A percentile compares a stretch with the other conserved stretches of the same genome.
phyloP scores from a whole-genome alignment of 805 yeast genomes.

The Dipodascus geniculatus region DNA sequence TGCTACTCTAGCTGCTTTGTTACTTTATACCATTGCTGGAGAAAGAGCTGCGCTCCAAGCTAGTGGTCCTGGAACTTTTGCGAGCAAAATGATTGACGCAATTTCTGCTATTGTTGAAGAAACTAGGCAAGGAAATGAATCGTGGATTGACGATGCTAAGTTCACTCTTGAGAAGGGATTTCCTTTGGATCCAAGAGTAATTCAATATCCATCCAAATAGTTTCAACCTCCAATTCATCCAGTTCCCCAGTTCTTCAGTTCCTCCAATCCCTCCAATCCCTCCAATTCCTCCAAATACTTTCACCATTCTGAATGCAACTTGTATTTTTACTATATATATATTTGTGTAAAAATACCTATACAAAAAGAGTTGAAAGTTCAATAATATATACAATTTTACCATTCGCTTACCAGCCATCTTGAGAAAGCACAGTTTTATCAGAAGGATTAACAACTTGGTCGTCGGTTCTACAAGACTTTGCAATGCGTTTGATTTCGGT shows the following conservation, averaged over 20 bases:
- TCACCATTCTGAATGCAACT: no score
- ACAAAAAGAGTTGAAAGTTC: not conserved
- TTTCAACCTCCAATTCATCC: not conserved
- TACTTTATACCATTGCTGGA: slow-evolving; percentile 52
- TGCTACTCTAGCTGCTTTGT: slow-evolving; percentile 45
- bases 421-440: slow-evolving; percentile 7
- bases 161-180: slow-evolving; percentile 2
- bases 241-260: not conserved
- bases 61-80: slow-evolving; percentile 46
- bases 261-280: not conserved
- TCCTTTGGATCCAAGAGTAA: not conserved
- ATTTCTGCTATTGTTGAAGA: slow-evolving; percentile 16
- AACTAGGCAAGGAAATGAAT: slow-evolving; percentile 6
- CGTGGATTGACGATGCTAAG: slow-evolving; percentile 7
- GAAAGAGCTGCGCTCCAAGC: slow-evolving; percentile 32
- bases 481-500: slow-evolving; percentile 8
- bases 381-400: not conserved
- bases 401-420: slow-evolving; percentile 9
- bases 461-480: slow-evolving; percentile 1
- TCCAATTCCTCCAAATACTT: no score
- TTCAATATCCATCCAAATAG: not conserved
- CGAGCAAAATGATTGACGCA: slow-evolving; percentile 35
- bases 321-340: no score
- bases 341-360: no score
- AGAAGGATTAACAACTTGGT: slow-evolving; percentile 5